Evolutionary conservation across 805 yeast genomes (phyloP).

Genomic region (Candida qinlingensis): DNA sequence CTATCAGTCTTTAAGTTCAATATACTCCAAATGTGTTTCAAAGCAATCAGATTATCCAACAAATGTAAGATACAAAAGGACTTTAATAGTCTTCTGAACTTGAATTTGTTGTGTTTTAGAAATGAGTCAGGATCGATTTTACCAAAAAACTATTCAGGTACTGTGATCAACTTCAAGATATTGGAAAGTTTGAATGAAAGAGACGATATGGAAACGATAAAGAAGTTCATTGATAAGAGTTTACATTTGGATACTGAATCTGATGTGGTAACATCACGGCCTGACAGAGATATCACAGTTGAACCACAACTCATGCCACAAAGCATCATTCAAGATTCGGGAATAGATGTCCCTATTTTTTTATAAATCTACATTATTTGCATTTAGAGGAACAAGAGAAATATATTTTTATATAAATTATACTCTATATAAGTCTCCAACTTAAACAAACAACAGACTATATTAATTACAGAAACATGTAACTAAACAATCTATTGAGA

Average conservation of each 20-base stretch:
- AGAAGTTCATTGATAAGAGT: conserved; percentile 6
- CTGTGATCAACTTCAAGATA: conserved; percentile 34
- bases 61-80: conserved; percentile 54
- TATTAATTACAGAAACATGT: not conserved
- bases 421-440: not conserved
- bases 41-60: conserved; percentile 45
- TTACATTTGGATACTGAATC: not conserved
- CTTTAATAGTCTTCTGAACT: conserved; percentile 31
- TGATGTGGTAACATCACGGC: not conserved
- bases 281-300: not conserved
- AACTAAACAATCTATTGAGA: conserved; percentile 52
- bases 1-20: conserved; percentile 38
- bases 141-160: conserved; percentile 35
- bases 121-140: conserved; percentile 13
- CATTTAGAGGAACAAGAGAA: conserved; percentile 1
- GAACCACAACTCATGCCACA: not conserved
- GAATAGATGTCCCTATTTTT: conserved; percentile 23
- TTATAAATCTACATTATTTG: conserved; percentile 7
- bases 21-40: conserved; percentile 41
- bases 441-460: not conserved
- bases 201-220: conserved; percentile 3
- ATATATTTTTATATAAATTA: not conserved
- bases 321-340: conserved; percentile 1
- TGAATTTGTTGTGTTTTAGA: conserved; percentile 38
- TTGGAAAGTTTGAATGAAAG: conserved; percentile 20